phyloP scores from a whole-genome alignment of 2,329 filamentous ascomycete genomes.

The Spiromastix sp. region DNA sequence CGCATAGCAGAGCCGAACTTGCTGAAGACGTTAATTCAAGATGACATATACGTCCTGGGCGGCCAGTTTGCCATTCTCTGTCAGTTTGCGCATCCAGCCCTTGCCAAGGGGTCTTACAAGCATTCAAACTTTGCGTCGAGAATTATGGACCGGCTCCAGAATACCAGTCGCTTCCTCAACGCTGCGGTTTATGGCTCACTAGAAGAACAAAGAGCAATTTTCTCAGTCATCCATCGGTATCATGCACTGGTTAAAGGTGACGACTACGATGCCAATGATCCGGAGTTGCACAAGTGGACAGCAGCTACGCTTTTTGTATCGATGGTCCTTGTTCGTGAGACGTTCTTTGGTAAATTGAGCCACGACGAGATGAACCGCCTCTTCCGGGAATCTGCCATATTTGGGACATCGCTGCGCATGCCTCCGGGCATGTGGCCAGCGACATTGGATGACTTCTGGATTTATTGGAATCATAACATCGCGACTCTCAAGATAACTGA shows the following conservation, averaged over 20 bases:
- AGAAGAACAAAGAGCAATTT: constrained; percentile 25
- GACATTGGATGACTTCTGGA: not conserved
- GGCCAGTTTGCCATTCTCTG: constrained; percentile 19
- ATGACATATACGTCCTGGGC: too few relatives aligned
- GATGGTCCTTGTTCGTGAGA: constrained; percentile 7
- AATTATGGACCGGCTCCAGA: constrained; percentile 16
- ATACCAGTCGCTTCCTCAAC: constrained; percentile 16
- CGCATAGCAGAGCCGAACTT: too few relatives aligned
- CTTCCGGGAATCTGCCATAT: constrained; percentile 10
- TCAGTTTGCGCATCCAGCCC: constrained; percentile 18
- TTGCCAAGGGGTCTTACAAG: constrained; percentile 17
- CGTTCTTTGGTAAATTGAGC: constrained; percentile 7
- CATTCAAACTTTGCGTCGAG: constrained; percentile 18
- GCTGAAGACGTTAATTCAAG: too few relatives aligned
- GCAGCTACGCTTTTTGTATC: constrained; percentile 9
- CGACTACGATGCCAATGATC: constrained; percentile 9
- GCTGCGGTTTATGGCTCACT: constrained; percentile 10
- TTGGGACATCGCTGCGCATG: constrained; percentile 10
- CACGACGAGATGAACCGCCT: constrained; percentile 6
- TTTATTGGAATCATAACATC: not conserved
- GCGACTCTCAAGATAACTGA: not conserved
- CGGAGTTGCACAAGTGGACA: constrained; percentile 11
- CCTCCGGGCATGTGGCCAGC: constrained; percentile 9
- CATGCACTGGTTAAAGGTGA: constrained; percentile 24
- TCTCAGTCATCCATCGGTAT: constrained; percentile 26